These are phyloP conservation scores for Ogataea hybrid DNA, from an alignment of 1,139 yeast species.

Conservation along the genomic window DNA sequence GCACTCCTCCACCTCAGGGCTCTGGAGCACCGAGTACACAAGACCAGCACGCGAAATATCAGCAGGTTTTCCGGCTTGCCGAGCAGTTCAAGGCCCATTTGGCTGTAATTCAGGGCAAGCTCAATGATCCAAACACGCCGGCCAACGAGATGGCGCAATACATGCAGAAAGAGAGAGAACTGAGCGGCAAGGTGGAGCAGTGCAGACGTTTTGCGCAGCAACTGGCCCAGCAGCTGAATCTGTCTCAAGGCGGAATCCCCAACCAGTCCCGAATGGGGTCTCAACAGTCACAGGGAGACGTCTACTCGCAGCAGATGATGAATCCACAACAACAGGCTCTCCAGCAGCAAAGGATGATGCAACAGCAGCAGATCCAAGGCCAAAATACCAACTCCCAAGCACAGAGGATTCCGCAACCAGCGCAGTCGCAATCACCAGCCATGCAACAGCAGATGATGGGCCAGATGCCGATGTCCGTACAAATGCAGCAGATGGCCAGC, in stretches of 20 bases:
- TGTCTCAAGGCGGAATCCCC: slow-evolving; percentile 20
- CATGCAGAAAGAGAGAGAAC: slow-evolving; percentile 29
- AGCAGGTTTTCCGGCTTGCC: slow-evolving; percentile 31
- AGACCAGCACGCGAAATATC: slow-evolving; percentile 33
- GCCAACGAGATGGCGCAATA: slow-evolving; percentile 31
- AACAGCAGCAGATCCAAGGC: slow-evolving; percentile 8
- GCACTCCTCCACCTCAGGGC: slow-evolving; percentile 13
- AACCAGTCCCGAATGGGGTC: slow-evolving; percentile 16
- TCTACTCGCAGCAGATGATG: slow-evolving; percentile 14
- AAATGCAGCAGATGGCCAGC: slow-evolving; percentile 13
- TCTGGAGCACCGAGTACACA: slow-evolving; percentile 22
- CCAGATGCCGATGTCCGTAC: slow-evolving; percentile 12
- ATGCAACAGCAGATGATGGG: slow-evolving; percentile 16
- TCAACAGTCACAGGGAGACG: slow-evolving; percentile 13
- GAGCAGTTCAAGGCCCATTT: slow-evolving; percentile 46
- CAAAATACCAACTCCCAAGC: slow-evolving; percentile 32
- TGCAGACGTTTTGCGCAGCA: slow-evolving; percentile 31
- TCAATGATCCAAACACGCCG: slow-evolving; percentile 34
- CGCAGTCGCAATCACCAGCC: slow-evolving; percentile 10
- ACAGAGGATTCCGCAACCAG: slow-evolving; percentile 21
- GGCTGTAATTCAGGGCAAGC: slow-evolving; percentile 37
- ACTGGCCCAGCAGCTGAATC: slow-evolving; percentile 26
- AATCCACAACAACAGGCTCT: slow-evolving; percentile 16
- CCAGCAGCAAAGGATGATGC: slow-evolving; percentile 12
- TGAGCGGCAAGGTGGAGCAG: slow-evolving; percentile 32